Percentiles rank a stretch among this genome's conserved stretches.
phyloP scores from a whole-genome alignment of 2,329 filamentous ascomycete genomes.

The Myriosclerotinia curreyana region DNA sequence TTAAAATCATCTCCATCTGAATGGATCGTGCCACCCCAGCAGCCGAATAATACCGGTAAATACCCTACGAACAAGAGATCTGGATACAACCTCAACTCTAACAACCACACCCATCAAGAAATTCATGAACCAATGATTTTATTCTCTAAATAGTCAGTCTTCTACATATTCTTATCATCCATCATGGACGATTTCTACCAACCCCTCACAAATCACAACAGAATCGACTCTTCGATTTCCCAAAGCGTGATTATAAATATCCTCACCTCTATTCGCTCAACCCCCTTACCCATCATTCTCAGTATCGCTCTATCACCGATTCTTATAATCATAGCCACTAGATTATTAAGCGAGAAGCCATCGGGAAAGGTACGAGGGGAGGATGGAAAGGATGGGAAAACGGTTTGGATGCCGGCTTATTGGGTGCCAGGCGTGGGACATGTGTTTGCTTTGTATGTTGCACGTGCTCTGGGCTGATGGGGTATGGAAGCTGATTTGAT shows the following conservation, averaged over 20 bases:
- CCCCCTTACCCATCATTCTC: slow-evolving; percentile 24
- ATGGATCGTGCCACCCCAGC: slow-evolving; percentile 16
- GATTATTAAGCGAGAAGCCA: slow-evolving; percentile 30
- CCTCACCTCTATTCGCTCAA: slow-evolving; percentile 17
- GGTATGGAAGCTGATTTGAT: slow-evolving; percentile 20
- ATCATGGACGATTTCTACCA: slow-evolving; percentile 33
- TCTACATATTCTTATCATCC: not conserved
- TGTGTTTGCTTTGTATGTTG: slow-evolving; percentile 47
- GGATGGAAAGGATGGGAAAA: slow-evolving; percentile 28
- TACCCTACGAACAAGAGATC: not conserved
- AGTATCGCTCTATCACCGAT: slow-evolving; percentile 30
- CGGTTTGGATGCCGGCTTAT: slow-evolving; percentile 52
- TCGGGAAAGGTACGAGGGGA: slow-evolving; percentile 17
- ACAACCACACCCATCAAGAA: not conserved
- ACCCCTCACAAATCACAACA: slow-evolving; percentile 4
- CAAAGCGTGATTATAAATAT: slow-evolving; percentile 18
- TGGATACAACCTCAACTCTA: not conserved
- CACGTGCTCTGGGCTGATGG: slow-evolving; percentile 24
- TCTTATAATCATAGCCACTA: slow-evolving; percentile 30
- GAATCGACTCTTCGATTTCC: not conserved
- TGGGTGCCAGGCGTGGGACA: slow-evolving; percentile 59
- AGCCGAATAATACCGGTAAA: not conserved
- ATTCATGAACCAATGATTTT: not conserved
- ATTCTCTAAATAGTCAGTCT: too few relatives aligned
- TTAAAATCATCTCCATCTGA: not conserved